Evolutionary conservation across 306 rosid genomes (phyloP), one percentile per base, ranked within the genome.

Genomic region (Sophora flavescens): DNA sequence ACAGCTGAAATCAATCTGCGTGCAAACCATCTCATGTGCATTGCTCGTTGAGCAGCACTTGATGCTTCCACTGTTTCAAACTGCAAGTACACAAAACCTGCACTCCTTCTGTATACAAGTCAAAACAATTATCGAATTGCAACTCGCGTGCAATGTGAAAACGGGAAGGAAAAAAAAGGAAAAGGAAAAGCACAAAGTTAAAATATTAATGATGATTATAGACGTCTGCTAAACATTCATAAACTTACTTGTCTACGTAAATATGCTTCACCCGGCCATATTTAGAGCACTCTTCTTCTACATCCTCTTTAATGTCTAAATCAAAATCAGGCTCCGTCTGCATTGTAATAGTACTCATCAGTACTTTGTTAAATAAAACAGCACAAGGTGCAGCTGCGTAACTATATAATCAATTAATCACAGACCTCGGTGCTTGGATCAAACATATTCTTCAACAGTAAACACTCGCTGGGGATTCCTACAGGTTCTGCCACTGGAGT

Each of bases 21-120:
- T 12, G 99, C 99, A 87, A 96, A 96, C 97, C 97, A 96, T 88
- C 99, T 87, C 86, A 82, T 30, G 77, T 96, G 97, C 99, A 96
- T 96, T 41, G 99, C 86, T 36, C 79, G 96, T 83, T 96, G 99
- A 41, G 98, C 98, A 30, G 81, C 92, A 56, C 87, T 80, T 41
- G 99, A 88, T 48, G 87, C 99, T 76, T 96, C 96, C 80, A 88
- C 92, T 7, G 96, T 62, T 52, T 92, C 96, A 84, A 90, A 96
- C 80, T 71, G 91, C 93, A 96, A 69, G 78, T 92, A 96, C 68
- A 92, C 99, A 39, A 82, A 91, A 41, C 99, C 99, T 7, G 99
- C 90, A 84, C 96, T 96, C 61, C 91, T 85, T 85, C 99, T 96
- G 92, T 62, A 67, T 11, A 17, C 48, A 52, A 7, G 11, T 53